Evolutionary conservation across 495 filamentous ascomycete genomes (phyloP).

Genomic region (Trypethelium eluteriae): DNA sequence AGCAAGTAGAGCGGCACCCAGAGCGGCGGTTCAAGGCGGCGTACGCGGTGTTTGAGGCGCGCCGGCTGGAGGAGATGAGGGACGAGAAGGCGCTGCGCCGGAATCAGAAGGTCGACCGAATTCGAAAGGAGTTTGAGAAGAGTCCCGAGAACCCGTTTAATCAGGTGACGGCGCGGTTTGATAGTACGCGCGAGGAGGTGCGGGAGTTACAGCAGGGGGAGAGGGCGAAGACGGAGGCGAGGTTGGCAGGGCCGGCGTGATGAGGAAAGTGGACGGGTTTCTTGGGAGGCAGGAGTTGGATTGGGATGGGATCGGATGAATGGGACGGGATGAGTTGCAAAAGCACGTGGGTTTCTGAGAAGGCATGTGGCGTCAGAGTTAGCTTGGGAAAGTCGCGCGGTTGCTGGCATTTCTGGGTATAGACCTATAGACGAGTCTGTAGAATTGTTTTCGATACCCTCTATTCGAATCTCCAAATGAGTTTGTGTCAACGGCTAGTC

Average conservation of each 20-base stretch:
- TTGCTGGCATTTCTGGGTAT: not conserved
- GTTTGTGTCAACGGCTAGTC: not conserved
- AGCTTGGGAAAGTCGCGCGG: not conserved
- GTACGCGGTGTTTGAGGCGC: slow-evolving; percentile 75
- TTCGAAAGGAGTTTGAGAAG: slow-evolving; percentile 85
- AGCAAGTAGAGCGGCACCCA: slow-evolving; percentile 77
- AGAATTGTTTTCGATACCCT: not conserved
- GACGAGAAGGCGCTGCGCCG: slow-evolving; percentile 70
- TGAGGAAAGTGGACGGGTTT: not conserved
- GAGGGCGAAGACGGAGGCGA: slow-evolving; percentile 64
- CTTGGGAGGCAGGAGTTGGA: not conserved
- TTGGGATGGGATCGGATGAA: not conserved
- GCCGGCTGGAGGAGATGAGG: slow-evolving; percentile 77
- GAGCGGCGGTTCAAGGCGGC: slow-evolving; percentile 82
- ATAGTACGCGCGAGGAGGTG: slow-evolving; percentile 74
- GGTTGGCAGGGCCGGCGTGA: slow-evolving; percentile 41
- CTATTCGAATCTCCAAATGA: not conserved
- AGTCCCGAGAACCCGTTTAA: slow-evolving; percentile 91
- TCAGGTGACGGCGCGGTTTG: slow-evolving; percentile 62
- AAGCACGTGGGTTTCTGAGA: not conserved
- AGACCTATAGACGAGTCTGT: not conserved
- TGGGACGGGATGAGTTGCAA: not conserved
- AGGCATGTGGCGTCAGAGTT: not conserved
- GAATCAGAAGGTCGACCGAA: slow-evolving; percentile 70
- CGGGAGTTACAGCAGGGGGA: slow-evolving; percentile 56